Percentiles rank a stretch among this genome's conserved stretches.
Evolutionary conservation across 192 early-diverging fungal genomes (phyloP).

Genomic region (Coemansia sp.): DNA sequence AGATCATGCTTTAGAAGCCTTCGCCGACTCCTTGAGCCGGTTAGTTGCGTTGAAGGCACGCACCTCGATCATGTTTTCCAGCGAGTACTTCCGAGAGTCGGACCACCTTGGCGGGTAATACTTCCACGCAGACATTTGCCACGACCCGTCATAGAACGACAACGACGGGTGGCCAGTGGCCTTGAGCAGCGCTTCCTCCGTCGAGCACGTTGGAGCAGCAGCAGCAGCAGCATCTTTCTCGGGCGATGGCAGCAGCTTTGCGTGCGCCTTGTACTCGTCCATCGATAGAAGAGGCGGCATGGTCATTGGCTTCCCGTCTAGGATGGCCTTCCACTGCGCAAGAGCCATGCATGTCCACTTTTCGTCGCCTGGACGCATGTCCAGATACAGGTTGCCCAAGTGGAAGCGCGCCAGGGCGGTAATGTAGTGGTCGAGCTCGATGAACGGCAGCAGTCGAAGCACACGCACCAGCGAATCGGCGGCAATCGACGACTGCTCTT

Average conservation of each 20-base stretch:
- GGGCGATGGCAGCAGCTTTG: background rate
- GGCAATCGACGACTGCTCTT: slow-evolving; percentile 15
- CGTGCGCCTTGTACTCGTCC: slow-evolving; percentile 24
- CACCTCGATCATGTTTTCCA: slow-evolving; percentile 63
- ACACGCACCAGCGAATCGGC: slow-evolving; percentile 35
- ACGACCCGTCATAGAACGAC: slow-evolving; percentile 31
- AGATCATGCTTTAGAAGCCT: too few species aligned
- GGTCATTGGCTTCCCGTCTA: slow-evolving; percentile 34
- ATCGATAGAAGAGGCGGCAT: slow-evolving; percentile 33
- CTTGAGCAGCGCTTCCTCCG: slow-evolving; percentile 23
- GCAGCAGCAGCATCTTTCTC: background rate
- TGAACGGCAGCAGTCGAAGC: slow-evolving; percentile 57
- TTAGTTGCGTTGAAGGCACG: slow-evolving; percentile 60
- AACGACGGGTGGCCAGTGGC: slow-evolving; percentile 30
- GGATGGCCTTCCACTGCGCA: slow-evolving; percentile 56
- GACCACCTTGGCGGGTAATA: slow-evolving; percentile 47
- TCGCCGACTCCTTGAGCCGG: slow-evolving; percentile 27
- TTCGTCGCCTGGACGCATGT: slow-evolving; percentile 36
- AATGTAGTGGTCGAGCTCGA: slow-evolving; percentile 66
- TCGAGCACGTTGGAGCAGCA: slow-evolving; percentile 19
- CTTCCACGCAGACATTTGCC: slow-evolving; percentile 39
- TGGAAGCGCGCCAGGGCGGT: slow-evolving; percentile 60
- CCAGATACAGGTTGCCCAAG: slow-evolving; percentile 57
- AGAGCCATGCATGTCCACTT: slow-evolving; percentile 43
- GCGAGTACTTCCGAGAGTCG: slow-evolving; percentile 64